Conservation (phyloP, 1,284 basidiomycete genomes). For the Pisolithus thermaeus region DNA sequence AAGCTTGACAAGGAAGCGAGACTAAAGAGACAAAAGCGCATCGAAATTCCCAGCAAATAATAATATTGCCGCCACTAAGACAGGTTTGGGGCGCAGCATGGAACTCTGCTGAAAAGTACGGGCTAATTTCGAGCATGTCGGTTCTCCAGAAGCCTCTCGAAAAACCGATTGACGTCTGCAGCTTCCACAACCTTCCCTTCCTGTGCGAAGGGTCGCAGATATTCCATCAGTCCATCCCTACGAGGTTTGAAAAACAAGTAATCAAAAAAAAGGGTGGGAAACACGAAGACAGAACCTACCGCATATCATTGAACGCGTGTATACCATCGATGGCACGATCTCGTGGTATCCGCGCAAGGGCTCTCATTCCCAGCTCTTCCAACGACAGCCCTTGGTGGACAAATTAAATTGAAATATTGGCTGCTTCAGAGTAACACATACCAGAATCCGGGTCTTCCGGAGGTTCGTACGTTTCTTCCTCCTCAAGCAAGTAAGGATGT, state of each 20-base stretch:
- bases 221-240: conserved; percentile 67
- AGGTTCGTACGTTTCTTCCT: conserved; percentile 76
- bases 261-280: background rate
- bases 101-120: background rate
- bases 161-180: conserved; percentile 65
- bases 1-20: background rate
- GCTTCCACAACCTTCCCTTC: conserved; percentile 72
- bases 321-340: conserved; percentile 76
- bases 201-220: conserved; percentile 72
- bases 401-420: background rate
- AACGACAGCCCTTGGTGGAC: conserved; percentile 53
- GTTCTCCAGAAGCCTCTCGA: conserved; percentile 41
- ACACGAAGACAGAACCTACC: conserved; percentile 38
- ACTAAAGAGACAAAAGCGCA: background rate
- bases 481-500: conserved; percentile 58
- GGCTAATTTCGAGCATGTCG: conserved; percentile 16
- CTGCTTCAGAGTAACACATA: conserved; percentile 19
- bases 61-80: background rate
- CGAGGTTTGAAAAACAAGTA: background rate
- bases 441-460: conserved; percentile 79
- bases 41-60: too few relatives aligned
- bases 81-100: background rate
- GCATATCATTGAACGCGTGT: conserved; percentile 72
- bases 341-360: conserved; percentile 61
- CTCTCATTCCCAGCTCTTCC: conserved; percentile 75